These are phyloP conservation scores for Xylaria grammica DNA, from an alignment of 495 filamentous ascomycete genomes.

Conservation along the genomic window DNA sequence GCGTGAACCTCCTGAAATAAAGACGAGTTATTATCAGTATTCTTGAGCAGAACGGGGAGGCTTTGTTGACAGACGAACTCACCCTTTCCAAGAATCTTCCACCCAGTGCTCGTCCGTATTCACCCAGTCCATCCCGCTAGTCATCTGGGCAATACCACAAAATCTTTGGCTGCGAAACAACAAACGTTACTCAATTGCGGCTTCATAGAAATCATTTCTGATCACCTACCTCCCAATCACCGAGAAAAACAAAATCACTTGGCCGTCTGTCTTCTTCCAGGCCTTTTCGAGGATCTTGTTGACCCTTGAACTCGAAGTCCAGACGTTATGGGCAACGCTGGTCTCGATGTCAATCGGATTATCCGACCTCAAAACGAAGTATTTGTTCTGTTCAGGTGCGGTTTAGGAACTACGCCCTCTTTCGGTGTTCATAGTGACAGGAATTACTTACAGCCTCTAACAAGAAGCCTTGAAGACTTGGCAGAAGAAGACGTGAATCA, in stretches of 20 bases:
- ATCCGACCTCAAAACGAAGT: constrained; percentile 9
- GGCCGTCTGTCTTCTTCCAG: not conserved
- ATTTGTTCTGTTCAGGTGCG: constrained; percentile 1
- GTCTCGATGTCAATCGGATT: constrained; percentile 10
- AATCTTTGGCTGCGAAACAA: constrained; percentile 2
- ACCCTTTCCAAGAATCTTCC: constrained; percentile 14
- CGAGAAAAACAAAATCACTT: constrained; percentile 16
- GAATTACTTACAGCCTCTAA: not conserved
- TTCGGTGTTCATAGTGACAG: not conserved
- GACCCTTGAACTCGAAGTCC: constrained; percentile 4
- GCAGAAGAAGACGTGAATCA: not conserved
- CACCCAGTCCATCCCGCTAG: constrained; percentile 6
- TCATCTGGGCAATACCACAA: constrained; percentile 13
- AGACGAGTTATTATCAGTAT: not conserved
- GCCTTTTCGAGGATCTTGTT: constrained; percentile 9
- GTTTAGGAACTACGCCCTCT: not conserved
- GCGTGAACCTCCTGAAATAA: constrained; percentile 5
- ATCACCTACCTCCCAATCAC: constrained; percentile 7
- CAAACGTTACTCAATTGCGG: not conserved
- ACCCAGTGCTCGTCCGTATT: constrained; percentile 7
- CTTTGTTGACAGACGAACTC: not conserved
- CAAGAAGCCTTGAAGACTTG: not conserved
- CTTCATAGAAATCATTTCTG: not conserved
- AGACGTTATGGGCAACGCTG: constrained; percentile 5
- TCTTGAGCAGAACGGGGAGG: not conserved